A percentile compares a stretch with the other conserved stretches of the same genome.
These are phyloP conservation scores for Vitis hybrid DNA, from an alignment of 177 flowering plant species.

Conservation along the genomic window DNA sequence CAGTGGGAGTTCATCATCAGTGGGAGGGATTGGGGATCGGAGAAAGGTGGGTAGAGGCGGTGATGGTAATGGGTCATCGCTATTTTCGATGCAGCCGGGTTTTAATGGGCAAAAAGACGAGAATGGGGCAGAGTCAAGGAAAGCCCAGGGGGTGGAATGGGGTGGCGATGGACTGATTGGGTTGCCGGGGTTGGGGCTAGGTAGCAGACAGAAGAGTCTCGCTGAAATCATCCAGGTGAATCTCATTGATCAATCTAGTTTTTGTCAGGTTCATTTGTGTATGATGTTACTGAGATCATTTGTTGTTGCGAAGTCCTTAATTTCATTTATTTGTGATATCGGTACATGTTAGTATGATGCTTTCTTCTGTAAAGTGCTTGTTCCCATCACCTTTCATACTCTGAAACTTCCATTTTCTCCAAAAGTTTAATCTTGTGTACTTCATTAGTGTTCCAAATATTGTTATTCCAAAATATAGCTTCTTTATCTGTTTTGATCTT, in stretches of 20 bases:
- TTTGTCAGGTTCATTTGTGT: not conserved
- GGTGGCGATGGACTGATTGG: conserved; percentile 62
- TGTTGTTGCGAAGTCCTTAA: too few relatives aligned
- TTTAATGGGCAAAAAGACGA: conserved; percentile 33
- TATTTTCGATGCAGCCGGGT: conserved; percentile 48
- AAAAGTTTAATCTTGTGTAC: too few relatives aligned
- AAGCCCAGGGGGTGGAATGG: conserved; percentile 40
- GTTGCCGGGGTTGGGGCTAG: conserved; percentile 45
- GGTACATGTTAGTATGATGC: too few relatives aligned
- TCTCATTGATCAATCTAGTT: not conserved
- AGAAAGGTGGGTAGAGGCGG: conserved; percentile 30
- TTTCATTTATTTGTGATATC: too few relatives aligned
- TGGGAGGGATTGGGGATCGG: conserved; percentile 54
- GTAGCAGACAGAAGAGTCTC: conserved; percentile 48
- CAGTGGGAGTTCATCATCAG: conserved; percentile 6
- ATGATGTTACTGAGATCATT: not conserved
- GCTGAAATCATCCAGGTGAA: conserved; percentile 64
- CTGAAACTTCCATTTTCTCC: too few relatives aligned
- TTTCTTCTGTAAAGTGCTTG: too few relatives aligned
- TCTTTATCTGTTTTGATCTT: too few relatives aligned
- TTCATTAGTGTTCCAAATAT: too few relatives aligned
- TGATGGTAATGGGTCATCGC: conserved; percentile 23
- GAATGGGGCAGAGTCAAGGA: conserved; percentile 21
- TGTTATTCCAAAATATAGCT: too few relatives aligned
- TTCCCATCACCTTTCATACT: too few relatives aligned